phyloP scores from a whole-genome alignment of 2,329 filamentous ascomycete genomes.

The Didymella exigua region DNA sequence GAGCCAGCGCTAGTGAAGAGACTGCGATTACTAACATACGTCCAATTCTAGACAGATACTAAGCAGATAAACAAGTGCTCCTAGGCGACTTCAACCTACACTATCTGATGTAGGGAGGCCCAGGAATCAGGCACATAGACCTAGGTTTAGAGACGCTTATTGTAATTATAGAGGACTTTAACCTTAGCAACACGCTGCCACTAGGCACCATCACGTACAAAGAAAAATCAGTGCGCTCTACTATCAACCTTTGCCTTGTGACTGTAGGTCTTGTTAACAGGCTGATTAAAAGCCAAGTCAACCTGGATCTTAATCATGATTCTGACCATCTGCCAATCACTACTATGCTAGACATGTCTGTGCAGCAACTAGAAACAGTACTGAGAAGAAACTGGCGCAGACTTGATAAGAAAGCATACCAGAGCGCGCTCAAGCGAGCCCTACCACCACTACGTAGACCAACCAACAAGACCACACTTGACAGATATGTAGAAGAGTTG shows the following conservation, averaged over 20 bases:
- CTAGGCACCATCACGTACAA: not conserved
- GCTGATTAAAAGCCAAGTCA: not conserved
- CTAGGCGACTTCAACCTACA: not conserved
- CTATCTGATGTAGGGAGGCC: not conserved
- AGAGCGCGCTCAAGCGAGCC: not conserved
- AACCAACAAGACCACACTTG: not conserved
- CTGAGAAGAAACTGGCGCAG: not conserved
- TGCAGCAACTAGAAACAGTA: not conserved
- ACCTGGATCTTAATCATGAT: not conserved
- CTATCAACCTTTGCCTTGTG: not conserved
- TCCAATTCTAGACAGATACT: not conserved
- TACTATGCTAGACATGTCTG: not conserved
- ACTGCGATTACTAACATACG: not conserved
- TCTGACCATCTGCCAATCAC: not conserved
- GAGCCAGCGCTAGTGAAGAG: not conserved
- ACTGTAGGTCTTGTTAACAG: not conserved
- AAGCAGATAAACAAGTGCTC: not conserved
- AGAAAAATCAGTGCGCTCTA: no score
- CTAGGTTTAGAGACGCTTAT: not conserved
- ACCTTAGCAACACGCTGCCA: not conserved
- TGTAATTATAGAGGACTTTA: not conserved
- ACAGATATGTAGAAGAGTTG: not conserved
- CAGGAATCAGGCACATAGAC: no score
- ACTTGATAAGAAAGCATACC: not conserved
- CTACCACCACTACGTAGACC: not conserved